Evolutionary conservation across 352 stramenopile genomes (phyloP), one percentile per base, ranked within the genome.

Genomic region (Pythium myriotylum): DNA sequence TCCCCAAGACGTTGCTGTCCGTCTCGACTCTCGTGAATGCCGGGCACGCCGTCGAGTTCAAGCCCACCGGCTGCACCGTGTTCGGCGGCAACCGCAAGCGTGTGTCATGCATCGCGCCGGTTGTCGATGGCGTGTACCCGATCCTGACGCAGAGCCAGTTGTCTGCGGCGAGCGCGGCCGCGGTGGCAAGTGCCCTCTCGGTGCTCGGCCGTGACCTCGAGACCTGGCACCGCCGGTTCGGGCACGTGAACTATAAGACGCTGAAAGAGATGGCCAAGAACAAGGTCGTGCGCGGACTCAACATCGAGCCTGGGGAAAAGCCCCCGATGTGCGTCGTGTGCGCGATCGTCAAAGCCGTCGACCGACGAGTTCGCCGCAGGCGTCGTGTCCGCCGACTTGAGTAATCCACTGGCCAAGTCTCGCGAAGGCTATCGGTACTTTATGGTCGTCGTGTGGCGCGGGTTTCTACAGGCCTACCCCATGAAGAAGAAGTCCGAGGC

Each of bases 11-110:
- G 4, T 33, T 62, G 7, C 2, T 62, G 4, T 53, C 54, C 10
- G 43, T 62, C 17, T 54, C 54, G 1, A 53, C 43, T 1, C 54
- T 62, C n/a, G 23, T 62, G n/a, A 46, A 5, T 8, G 47, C 42
- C 2, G 37, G 22, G 19, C n/a, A 54, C 26, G 7, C 8, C 26
- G 17, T 62, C 42, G 42, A 54, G 3, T 24, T 62, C 22, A 20
- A 2, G 2, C 27, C 4, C 9, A 12, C 5, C 19, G 32, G 41
- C 16, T 23, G 20, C 22, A 62, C 43, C 27, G 29, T 27, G 54
- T 27, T 19, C n/a, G n/a, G 6, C 17, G 54, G 1, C 42, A 45
- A 4, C 29, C 10, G 29, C 29, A 35, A 35, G 29, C n/a, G 45
- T 8, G 54, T 45, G 4, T 35, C 42, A 6, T 62, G 54, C 43